phyloP scores from a whole-genome alignment of 2,329 filamentous ascomycete genomes.

The Cytospora piceae region DNA sequence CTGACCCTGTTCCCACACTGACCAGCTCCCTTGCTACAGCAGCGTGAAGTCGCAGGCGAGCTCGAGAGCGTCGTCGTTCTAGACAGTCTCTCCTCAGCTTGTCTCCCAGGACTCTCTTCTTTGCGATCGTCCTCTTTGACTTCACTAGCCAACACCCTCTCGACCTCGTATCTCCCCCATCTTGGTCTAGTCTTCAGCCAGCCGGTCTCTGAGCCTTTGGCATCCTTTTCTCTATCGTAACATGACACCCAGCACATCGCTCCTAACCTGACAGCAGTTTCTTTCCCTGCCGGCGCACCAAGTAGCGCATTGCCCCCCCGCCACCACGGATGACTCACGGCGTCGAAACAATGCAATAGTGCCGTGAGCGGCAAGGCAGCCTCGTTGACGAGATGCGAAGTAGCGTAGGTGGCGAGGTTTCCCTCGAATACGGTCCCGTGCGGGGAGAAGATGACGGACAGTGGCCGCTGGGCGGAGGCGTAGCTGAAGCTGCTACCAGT shows the following conservation, averaged over 20 bases:
- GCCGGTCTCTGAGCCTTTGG: conserved; percentile 54
- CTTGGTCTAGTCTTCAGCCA: conserved; percentile 42
- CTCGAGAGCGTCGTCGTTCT: conserved; percentile 22
- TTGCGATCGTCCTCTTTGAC: background rate
- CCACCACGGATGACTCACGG: conserved; percentile 63
- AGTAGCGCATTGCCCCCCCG: conserved; percentile 62
- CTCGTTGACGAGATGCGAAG: conserved; percentile 58
- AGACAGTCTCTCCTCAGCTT: background rate
- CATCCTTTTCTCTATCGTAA: conserved; percentile 63
- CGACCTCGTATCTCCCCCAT: conserved; percentile 40
- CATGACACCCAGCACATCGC: conserved; percentile 64
- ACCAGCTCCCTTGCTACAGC: conserved; percentile 7
- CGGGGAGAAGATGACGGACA: conserved; percentile 68
- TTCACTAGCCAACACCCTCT: background rate
- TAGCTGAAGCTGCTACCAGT: conserved; percentile 18
- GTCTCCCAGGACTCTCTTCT: background rate
- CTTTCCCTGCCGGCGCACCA: conserved; percentile 59
- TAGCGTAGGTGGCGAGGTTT: conserved; percentile 58
- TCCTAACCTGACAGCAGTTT: conserved; percentile 57
- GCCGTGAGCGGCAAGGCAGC: conserved; percentile 65
- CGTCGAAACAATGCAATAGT: conserved; percentile 67
- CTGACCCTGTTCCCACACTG: conserved; percentile 3
- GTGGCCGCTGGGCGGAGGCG: conserved; percentile 38
- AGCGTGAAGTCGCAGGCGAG: background rate
- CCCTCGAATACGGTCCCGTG: conserved; percentile 60